These are phyloP conservation scores for Penicillium antarcticum DNA, from an alignment of 495 filamentous ascomycete species.

Conservation along the genomic window DNA sequence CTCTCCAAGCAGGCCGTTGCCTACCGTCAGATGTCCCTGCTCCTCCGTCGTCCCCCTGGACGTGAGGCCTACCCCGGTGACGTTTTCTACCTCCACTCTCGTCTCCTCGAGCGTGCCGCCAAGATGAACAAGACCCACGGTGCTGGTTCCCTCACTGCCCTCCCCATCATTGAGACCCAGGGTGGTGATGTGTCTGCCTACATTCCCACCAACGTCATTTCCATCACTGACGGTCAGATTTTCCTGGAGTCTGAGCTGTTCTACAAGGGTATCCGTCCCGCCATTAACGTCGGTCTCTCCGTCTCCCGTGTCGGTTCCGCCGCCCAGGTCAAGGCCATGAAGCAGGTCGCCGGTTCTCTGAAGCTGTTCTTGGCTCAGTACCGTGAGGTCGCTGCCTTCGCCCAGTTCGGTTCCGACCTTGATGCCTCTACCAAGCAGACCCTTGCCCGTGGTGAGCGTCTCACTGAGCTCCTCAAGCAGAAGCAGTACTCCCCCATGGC, in stretches of 20 bases:
- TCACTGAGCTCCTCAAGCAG: conserved; percentile 99
- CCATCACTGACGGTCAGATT: conserved; percentile 99
- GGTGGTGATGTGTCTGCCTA: conserved; percentile 99
- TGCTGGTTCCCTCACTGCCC: conserved; percentile 93
- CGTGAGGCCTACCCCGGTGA: conserved; percentile 99
- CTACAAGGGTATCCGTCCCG: conserved; percentile 99
- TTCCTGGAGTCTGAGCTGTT: conserved; percentile 99
- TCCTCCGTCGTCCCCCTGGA: conserved; percentile 97
- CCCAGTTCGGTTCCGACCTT: conserved; percentile 99
- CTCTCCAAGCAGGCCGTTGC: conserved; percentile 98
- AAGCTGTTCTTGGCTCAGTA: conserved; percentile 99
- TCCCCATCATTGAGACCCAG: conserved; percentile 99
- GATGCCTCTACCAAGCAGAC: conserved; percentile 99
- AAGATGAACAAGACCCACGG: conserved; percentile 98
- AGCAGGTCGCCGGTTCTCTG: conserved; percentile 98
- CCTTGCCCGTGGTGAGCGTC: conserved; percentile 95
- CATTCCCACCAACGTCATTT: conserved; percentile 99
- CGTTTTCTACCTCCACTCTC: conserved; percentile 99
- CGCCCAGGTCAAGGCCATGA: conserved; percentile 99
- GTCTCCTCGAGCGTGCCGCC: conserved; percentile 97
- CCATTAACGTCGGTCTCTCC: conserved; percentile 99
- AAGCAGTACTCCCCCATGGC: conserved; percentile 99
- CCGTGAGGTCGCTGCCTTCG: conserved; percentile 99
- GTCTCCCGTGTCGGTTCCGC: conserved; percentile 99
- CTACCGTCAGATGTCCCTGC: conserved; percentile 99